phyloP scores from a whole-genome alignment of 2,329 filamentous ascomycete genomes.

The Dactylellina parvicollis region DNA sequence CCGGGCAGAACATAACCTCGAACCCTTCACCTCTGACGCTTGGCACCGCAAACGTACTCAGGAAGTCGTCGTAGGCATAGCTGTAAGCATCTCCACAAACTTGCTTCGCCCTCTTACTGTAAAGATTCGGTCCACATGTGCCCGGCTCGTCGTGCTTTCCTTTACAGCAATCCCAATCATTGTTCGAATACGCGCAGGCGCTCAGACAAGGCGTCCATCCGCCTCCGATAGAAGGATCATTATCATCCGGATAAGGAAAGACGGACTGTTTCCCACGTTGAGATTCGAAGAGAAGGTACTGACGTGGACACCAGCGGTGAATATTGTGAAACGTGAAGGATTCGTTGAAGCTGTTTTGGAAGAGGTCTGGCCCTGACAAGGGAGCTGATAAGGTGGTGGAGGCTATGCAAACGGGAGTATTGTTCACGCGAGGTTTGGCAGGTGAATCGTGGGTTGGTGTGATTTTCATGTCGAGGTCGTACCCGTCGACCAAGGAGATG shows the following conservation, averaged over 20 bases:
- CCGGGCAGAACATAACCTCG: constrained; percentile 80
- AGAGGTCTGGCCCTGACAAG: constrained; percentile 62
- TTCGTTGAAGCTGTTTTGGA: constrained; percentile 60
- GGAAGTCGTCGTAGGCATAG: constrained; percentile 72
- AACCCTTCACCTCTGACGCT: constrained; percentile 73
- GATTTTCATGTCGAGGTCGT: constrained; percentile 78
- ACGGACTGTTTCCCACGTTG: constrained; percentile 67
- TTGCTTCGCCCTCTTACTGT: constrained; percentile 75
- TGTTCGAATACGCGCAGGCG: constrained; percentile 76
- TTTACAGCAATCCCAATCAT: constrained; percentile 77
- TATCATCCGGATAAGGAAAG: constrained; percentile 77
- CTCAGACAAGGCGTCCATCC: constrained; percentile 80
- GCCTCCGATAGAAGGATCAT: constrained; percentile 71
- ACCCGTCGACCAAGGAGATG: constrained; percentile 84
- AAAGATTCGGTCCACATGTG: constrained; percentile 73
- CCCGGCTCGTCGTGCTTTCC: constrained; percentile 73
- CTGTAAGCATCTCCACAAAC: constrained; percentile 88
- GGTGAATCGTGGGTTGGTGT: constrained; percentile 47
- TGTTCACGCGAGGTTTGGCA: constrained; percentile 49
- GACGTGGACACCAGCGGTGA: constrained; percentile 81
- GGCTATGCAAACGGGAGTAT: constrained; percentile 56
- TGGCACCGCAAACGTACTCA: constrained; percentile 71
- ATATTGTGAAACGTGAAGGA: constrained; percentile 63
- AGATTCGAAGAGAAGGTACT: constrained; percentile 75
- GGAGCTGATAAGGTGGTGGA: background rate